Evolutionary conservation across 2,329 filamentous ascomycete species (phyloP).

Genomic region (Colletotrichum cereale): DNA sequence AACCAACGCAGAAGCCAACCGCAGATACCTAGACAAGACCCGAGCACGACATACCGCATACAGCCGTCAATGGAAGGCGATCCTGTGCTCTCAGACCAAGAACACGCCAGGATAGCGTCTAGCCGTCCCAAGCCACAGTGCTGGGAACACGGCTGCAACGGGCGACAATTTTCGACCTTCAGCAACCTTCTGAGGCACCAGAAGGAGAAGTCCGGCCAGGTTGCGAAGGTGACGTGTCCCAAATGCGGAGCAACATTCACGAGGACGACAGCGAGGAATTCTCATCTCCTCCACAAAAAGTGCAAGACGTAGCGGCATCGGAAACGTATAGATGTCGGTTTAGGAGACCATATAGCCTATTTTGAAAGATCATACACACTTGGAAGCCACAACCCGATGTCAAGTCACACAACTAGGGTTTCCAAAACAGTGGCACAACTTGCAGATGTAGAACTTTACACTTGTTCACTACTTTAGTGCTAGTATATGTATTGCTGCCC

Average conservation of each 20-base stretch:
- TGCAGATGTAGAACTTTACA: too few species aligned
- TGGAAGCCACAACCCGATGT: too few species aligned
- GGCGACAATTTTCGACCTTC: constrained; percentile 96
- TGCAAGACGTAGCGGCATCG: constrained; percentile 72
- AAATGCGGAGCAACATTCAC: constrained; percentile 95
- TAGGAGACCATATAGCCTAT: too few species aligned
- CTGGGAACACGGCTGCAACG: constrained; percentile 98
- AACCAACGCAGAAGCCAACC: constrained; percentile 51
- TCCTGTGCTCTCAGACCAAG: constrained; percentile 47
- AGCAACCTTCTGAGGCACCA: constrained; percentile 94
- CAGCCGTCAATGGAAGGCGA: constrained; percentile 52
- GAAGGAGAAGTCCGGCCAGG: constrained; percentile 92
- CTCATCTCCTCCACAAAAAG: constrained; percentile 87
- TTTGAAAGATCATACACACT: too few species aligned
- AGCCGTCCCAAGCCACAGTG: constrained; percentile 91
- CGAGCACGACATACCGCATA: constrained; percentile 59
- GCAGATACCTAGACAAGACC: constrained; percentile 54
- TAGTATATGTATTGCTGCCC: too few species aligned
- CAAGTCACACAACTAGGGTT: too few species aligned
- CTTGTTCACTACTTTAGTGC: too few species aligned
- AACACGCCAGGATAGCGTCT: constrained; percentile 76
- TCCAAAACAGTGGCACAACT: too few species aligned
- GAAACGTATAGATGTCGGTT: constrained; percentile 51
- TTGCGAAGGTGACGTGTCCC: constrained; percentile 88
- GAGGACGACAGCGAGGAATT: constrained; percentile 86